phyloP scores from a whole-genome alignment of 1,284 basidiomycete species.

The Puccinia hordei region DNA sequence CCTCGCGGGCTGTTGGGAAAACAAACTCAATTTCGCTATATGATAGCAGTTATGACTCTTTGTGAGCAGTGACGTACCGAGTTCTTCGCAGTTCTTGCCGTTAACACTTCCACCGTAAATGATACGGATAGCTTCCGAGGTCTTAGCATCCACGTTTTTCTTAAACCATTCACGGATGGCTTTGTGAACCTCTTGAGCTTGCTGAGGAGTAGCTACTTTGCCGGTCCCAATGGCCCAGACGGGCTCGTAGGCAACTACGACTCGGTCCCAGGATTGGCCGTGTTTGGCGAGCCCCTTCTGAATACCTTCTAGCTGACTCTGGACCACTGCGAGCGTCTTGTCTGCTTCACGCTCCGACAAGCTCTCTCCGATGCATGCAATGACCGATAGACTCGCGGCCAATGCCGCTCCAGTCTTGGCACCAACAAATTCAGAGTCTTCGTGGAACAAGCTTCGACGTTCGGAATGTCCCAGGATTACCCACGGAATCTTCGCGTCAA shows the following conservation, averaged over 20 bases:
- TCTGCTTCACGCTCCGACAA: slow-evolving; percentile 81
- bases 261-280: slow-evolving; percentile 75
- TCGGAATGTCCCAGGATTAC: slow-evolving; percentile 98
- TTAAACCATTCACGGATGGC: slow-evolving; percentile 78
- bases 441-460: slow-evolving; percentile 87
- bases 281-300: slow-evolving; percentile 67
- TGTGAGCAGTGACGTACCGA: slow-evolving; percentile 66
- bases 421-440: slow-evolving; percentile 80
- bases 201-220: slow-evolving; percentile 81
- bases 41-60: slow-evolving; percentile 15
- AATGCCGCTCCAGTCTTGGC: slow-evolving; percentile 81
- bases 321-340: slow-evolving; percentile 77
- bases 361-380: slow-evolving; percentile 95
- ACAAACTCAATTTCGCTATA: background rate
- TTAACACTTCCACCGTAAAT: slow-evolving; percentile 96
- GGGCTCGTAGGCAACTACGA: slow-evolving; percentile 67
- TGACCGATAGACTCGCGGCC: slow-evolving; percentile 75
- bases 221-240: slow-evolving; percentile 99
- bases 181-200: slow-evolving; percentile 87
- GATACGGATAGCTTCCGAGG: slow-evolving; percentile 78
- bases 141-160: slow-evolving; percentile 68
- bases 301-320: slow-evolving; percentile 79
- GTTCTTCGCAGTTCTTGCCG: slow-evolving; percentile 81
- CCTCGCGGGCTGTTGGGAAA: slow-evolving; percentile 66
- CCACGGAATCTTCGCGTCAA: slow-evolving; percentile 82